Evolutionary conservation across 2,329 filamentous ascomycete genomes (phyloP).

Genomic region (Huntiella abstrusa): DNA sequence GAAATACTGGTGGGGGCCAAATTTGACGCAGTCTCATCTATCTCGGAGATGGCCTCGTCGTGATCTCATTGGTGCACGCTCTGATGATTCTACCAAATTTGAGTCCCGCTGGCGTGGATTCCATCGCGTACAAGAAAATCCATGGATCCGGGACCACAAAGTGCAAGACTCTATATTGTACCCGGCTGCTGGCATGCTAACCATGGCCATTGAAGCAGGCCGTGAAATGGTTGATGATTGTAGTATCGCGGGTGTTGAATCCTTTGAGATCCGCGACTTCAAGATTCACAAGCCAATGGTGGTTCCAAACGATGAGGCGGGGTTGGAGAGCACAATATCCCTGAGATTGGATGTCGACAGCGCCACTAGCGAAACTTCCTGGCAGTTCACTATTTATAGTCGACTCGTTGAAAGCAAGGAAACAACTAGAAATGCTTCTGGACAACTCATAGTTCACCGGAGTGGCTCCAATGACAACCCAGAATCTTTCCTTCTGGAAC

Average conservation of each 20-base stretch:
- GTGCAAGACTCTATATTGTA: slow-evolving; percentile 32
- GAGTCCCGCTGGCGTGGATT: slow-evolving; percentile 31
- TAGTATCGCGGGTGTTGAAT: slow-evolving; percentile 14
- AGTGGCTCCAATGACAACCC: neutral
- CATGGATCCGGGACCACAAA: slow-evolving; percentile 33
- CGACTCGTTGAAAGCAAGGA: slow-evolving; percentile 19
- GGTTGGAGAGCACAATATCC: slow-evolving; percentile 30
- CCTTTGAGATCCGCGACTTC: slow-evolving; percentile 27
- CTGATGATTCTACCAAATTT: slow-evolving; percentile 24
- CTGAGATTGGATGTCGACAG: slow-evolving; percentile 17
- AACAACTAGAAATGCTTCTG: slow-evolving; percentile 20
- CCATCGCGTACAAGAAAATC: slow-evolving; percentile 28
- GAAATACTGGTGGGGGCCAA: slow-evolving; percentile 34
- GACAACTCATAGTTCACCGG: slow-evolving; percentile 10
- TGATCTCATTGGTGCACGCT: slow-evolving; percentile 31
- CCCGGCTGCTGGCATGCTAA: slow-evolving; percentile 30
- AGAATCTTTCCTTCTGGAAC: neutral
- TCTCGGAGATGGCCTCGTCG: slow-evolving; percentile 27
- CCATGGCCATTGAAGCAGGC: slow-evolving; percentile 30
- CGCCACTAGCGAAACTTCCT: slow-evolving; percentile 10
- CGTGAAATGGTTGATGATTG: slow-evolving; percentile 18
- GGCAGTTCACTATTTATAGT: slow-evolving; percentile 28
- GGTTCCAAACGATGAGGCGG: slow-evolving; percentile 26
- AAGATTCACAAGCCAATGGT: slow-evolving; percentile 32
- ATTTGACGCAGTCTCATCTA: slow-evolving; percentile 24